A percentile compares a stretch with the other conserved stretches of the same genome.
Conservation (phyloP, 2,329 filamentous ascomycete genomes). For the Grosmannia huntii region DNA sequence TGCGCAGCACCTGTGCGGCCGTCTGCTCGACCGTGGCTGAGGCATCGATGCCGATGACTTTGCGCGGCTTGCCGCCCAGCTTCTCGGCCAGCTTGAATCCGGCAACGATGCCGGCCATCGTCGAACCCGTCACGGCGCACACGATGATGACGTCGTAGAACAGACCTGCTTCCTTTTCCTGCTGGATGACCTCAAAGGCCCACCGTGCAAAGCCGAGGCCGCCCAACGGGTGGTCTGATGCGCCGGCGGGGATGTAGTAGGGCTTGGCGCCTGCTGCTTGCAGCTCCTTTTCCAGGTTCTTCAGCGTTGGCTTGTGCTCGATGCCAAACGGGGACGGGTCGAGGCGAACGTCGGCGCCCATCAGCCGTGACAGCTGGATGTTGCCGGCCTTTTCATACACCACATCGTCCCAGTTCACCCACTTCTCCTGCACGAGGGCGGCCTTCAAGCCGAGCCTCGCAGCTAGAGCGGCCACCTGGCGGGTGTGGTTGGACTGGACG, state of each 20-base stretch:
- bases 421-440: slow-evolving; percentile 52
- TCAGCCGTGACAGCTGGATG: slow-evolving; percentile 55
- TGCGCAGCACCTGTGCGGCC: slow-evolving; percentile 50
- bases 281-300: slow-evolving; percentile 32
- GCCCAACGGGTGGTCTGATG: slow-evolving; percentile 56
- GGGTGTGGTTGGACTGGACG: slow-evolving; percentile 58
- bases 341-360: slow-evolving; percentile 51
- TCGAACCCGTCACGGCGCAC: slow-evolving; percentile 59
- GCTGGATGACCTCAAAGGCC: slow-evolving; percentile 54
- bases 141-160: slow-evolving; percentile 58
- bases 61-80: slow-evolving; percentile 29
- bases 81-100: slow-evolving; percentile 54
- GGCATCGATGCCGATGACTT: slow-evolving; percentile 55
- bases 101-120: slow-evolving; percentile 58
- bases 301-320: slow-evolving; percentile 52
- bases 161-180: slow-evolving; percentile 47
- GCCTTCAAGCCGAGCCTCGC: slow-evolving; percentile 42
- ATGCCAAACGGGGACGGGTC: slow-evolving; percentile 52
- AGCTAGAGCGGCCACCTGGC: slow-evolving; percentile 52
- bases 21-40: slow-evolving; percentile 49
- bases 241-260: slow-evolving; percentile 61
- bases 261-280: slow-evolving; percentile 32
- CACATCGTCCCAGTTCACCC: slow-evolving; percentile 49
- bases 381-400: slow-evolving; percentile 55
- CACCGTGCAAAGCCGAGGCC: slow-evolving; percentile 59